Evolutionary conservation across 2,329 filamentous ascomycete genomes (phyloP), one percentile per base, ranked within the genome.

Genomic region (Fusarium sp.): DNA sequence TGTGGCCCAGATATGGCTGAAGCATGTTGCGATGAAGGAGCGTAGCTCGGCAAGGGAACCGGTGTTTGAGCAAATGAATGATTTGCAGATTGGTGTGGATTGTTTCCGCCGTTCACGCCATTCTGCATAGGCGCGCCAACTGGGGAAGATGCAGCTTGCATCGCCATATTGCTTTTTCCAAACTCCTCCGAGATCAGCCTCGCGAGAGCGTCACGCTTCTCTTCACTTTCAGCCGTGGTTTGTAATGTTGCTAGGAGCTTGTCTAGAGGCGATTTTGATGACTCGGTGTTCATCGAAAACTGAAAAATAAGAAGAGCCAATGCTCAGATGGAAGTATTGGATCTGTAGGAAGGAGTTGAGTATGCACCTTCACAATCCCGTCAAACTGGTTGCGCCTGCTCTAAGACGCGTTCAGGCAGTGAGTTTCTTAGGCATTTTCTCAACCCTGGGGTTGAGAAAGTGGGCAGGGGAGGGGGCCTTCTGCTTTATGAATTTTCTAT

Each of bases 391-490:
- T 24, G 44, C 30, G 48, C 48, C 52, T 63, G 40, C 56, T n/a
- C 56, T 44, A 55, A 28, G 41, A 55, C 66, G 66, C 66, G 65
- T 69, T 48, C 14, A 50, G 35, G 41, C 24, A 22, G 22, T 22
- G 5, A 22, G 22, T 24, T 24, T 7, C 24, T 24, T 24, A 24
- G 24, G 24, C 24, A 24, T 24, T 24, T 24, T 24, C 24, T 24
- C 24, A 7, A 7, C 24, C 6, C 24, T 24, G 24, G 13, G 35
- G 37, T 22, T 44, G n/a, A n/a, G 20, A 37, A 37, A 26, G 48
- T 40, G 33, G 53, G 28, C 22, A 17, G 30, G 33, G 39, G 17
- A 19, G 24, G 17, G 26, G 15, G 37, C 30, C 20, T n/a, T 35
- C 65, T 45, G 8, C 19, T 60, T 66, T 62, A 51, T 69, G 51